phyloP scores from a whole-genome alignment of 208 protist genomes.

The Tetramitus jugosus region DNA sequence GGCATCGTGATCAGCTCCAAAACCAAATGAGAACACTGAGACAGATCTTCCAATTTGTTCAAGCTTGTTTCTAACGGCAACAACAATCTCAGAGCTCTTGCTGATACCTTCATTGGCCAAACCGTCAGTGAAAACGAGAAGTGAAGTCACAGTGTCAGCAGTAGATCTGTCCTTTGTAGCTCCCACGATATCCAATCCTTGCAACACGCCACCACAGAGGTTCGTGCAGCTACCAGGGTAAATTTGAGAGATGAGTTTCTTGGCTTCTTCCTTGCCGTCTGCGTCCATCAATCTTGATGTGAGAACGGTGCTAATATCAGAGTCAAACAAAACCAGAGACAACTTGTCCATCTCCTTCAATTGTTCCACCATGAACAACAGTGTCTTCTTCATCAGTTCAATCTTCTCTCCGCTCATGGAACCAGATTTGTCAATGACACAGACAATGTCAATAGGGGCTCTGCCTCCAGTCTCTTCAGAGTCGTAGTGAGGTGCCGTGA shows the following conservation, averaged over 20 bases:
- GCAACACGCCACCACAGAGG: background rate
- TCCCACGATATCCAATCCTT: background rate
- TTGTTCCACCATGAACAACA: background rate
- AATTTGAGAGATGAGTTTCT: background rate
- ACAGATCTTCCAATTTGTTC: background rate
- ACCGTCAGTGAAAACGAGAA: conserved; percentile 12
- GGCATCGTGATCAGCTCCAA: conserved; percentile 41
- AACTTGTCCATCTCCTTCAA: background rate
- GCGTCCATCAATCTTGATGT: background rate
- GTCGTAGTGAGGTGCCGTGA: background rate
- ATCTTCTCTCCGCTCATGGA: conserved; percentile 12
- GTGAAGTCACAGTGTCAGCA: background rate
- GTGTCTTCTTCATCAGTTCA: background rate
- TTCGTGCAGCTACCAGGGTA: background rate
- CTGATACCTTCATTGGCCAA: background rate
- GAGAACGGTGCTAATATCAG: background rate
- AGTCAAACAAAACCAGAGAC: background rate
- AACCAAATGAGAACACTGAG: conserved; percentile 42
- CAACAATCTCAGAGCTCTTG: background rate
- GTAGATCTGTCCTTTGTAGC: background rate
- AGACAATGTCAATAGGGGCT: background rate
- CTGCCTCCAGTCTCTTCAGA: background rate
- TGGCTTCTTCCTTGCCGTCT: background rate
- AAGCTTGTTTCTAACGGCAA: background rate
- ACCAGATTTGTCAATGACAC: conserved; percentile 13